Evolutionary conservation across 768 basidiomycete species (phyloP).

Genomic region (Agaricus subrufescens): DNA sequence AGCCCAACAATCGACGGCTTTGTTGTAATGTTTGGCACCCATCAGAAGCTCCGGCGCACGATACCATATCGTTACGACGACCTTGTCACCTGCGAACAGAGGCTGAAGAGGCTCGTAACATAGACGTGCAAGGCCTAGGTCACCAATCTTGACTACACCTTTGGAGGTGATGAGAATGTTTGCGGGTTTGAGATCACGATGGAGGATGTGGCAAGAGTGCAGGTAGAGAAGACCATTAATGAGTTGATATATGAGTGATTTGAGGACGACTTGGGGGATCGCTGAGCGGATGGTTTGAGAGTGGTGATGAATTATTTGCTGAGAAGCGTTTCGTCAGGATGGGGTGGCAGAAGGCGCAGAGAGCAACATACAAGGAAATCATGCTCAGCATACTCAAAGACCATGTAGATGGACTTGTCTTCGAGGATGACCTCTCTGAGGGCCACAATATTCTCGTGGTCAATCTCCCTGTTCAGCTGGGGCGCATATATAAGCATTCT

Average conservation of each 20-base stretch:
- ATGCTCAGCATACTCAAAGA: constrained; percentile 98
- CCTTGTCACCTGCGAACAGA: constrained; percentile 91
- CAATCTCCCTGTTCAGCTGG: constrained; percentile 84
- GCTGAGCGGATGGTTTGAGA: constrained; percentile 80
- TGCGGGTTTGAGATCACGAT: constrained; percentile 97
- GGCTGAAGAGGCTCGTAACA: constrained; percentile 90
- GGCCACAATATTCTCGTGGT: constrained; percentile 87
- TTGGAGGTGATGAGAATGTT: constrained; percentile 92
- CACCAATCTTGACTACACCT: constrained; percentile 97
- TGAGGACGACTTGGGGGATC: constrained; percentile 77
- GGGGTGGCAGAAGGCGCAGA: neutral
- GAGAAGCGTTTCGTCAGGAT: neutral
- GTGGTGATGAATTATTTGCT: constrained; percentile 99
- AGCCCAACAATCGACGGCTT: constrained; percentile 96
- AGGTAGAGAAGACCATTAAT: constrained; percentile 93
- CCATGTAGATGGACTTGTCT: constrained; percentile 99
- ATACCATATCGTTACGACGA: constrained; percentile 99
- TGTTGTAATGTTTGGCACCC: constrained; percentile 97
- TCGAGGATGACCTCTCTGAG: constrained; percentile 94
- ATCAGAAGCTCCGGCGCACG: constrained; percentile 94
- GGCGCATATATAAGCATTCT: constrained; percentile 13
- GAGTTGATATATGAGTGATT: constrained; percentile 91
- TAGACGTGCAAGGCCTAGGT: constrained; percentile 89
- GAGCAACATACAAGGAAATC: constrained; percentile 81
- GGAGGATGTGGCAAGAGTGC: constrained; percentile 91